phyloP scores from a whole-genome alignment of 106 monocot species.

The Platanthera guangdongensis region DNA sequence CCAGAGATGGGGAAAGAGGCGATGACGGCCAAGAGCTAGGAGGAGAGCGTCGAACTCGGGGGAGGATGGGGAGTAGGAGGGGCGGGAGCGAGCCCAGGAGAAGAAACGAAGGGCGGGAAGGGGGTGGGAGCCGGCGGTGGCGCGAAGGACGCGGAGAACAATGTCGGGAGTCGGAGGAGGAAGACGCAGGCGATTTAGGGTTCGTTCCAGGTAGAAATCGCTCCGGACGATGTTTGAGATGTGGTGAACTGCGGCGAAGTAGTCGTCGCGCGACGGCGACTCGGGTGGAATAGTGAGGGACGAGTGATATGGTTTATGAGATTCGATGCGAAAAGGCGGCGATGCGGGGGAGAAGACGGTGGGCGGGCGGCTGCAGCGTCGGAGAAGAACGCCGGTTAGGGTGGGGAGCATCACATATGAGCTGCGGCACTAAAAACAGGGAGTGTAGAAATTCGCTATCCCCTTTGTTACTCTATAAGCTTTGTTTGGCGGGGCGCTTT shows the following conservation, averaged over 20 bases:
- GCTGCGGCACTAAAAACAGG: neutral
- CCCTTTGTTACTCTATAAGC: no score
- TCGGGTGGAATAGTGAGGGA: neutral
- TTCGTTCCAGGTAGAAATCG: conserved; percentile 91
- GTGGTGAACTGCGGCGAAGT: conserved; percentile 81
- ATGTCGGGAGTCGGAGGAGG: conserved; percentile 55
- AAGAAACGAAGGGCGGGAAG: conserved; percentile 75
- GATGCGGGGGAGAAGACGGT: neutral
- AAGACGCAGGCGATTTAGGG: conserved; percentile 66
- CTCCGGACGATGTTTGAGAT: conserved; percentile 69
- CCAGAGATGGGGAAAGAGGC: conserved; percentile 62
- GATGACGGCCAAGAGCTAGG: conserved; percentile 40
- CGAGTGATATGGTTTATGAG: neutral
- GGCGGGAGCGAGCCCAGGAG: conserved; percentile 49
- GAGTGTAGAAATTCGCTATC: no score
- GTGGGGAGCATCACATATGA: neutral
- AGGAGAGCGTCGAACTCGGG: conserved; percentile 64
- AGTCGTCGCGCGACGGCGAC: conserved; percentile 42
- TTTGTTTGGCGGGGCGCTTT: no score
- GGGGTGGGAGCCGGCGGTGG: conserved; percentile 45
- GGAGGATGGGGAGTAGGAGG: conserved; percentile 49
- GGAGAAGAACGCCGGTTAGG: neutral
- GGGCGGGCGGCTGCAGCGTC: neutral
- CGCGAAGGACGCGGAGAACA: conserved; percentile 76
- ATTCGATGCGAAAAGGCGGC: neutral